Base-by-base conservation (phyloP, 1,284 basidiomycete species). In the Mycosarcoma mackinlayi region DNA sequence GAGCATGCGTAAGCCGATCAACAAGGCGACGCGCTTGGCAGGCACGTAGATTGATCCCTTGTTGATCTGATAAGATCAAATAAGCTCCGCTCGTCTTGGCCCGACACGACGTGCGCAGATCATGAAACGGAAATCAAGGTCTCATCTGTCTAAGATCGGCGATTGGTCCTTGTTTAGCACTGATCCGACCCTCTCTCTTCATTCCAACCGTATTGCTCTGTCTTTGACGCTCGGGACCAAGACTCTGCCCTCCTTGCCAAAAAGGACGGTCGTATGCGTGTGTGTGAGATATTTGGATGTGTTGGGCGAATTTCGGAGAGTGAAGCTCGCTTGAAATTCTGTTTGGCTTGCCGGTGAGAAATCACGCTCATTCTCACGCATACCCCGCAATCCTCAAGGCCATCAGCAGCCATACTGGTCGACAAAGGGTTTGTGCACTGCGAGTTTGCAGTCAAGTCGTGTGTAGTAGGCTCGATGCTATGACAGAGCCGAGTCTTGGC, bases 291-390 rank as follows among this genome's bases (percentile, higher is more conserved):
- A 13, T 6, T 24, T 23, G 23, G 24, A 27, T 27, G 35, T 49
- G 47, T 49, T 49, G 34, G 47, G 45, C 23, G 19, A 49, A 42
- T 37, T 48, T 51, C 59, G 59, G 59, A 61, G 31, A 4, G 28
- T 61, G 45, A 50, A 61, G 59, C 59, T 61, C 59, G 59, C 59
- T 61, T 53, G 39, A 30, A 42, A n/a, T n/a, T n/a, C n/a, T n/a
- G n/a, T n/a, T n/a, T n/a, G n/a, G n/a, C n/a, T n/a, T n/a, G n/a
- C n/a, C n/a, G n/a, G n/a, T 33, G 21, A 14, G 13, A n/a, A 48
- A 31, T 47, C 37, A 56, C 44, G 45, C 28, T 48, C 39, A 52
- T 34, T 21, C 16, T 34, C 40, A 30, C 21, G 21, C 39, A n/a
- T 39, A 41, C 30, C 38, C 39, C 28, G 49, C 49, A n/a, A 40